Evolutionary conservation across 129 eudicot species (phyloP).

Genomic region (Calendula officinalis): DNA sequence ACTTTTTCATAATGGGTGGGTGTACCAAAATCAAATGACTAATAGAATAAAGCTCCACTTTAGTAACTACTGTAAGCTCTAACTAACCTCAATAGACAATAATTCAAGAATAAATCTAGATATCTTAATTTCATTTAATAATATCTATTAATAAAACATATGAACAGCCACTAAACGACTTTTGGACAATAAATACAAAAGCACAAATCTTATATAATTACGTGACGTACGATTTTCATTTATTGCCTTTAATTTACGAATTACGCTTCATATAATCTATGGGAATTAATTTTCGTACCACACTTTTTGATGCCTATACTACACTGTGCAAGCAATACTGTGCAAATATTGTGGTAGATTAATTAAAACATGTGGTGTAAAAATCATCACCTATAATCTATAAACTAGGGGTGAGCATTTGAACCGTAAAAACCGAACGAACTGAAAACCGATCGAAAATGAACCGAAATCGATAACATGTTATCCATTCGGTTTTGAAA

Average conservation of each 20-base stretch:
- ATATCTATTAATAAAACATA: conserved; percentile 13
- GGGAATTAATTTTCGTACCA: too few relatives aligned
- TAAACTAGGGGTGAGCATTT: too few relatives aligned
- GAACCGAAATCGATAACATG: too few relatives aligned
- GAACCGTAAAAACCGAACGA: too few relatives aligned
- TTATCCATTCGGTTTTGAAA: too few relatives aligned
- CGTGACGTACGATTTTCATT: conserved; percentile 9
- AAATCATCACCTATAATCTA: too few relatives aligned
- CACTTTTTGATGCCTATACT: too few relatives aligned
- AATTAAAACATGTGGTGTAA: too few relatives aligned
- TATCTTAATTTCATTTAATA: conserved; percentile 21
- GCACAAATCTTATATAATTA: conserved; percentile 6
- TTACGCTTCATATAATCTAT: background rate
- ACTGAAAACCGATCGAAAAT: too few relatives aligned
- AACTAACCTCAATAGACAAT: conserved; percentile 36
- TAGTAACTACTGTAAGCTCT: conserved; percentile 9
- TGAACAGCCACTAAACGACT: conserved; percentile 34
- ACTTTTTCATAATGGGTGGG: conserved; percentile 23
- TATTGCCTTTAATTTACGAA: background rate
- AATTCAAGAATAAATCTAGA: conserved; percentile 33
- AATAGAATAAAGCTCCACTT: conserved; percentile 35
- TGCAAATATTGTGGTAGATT: too few relatives aligned
- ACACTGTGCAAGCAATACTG: too few relatives aligned
- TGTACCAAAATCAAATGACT: conserved; percentile 17
- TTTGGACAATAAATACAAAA: conserved; percentile 16